phyloP scores from a whole-genome alignment of 2,329 filamentous ascomycete genomes.

The Ustulina deusta region DNA sequence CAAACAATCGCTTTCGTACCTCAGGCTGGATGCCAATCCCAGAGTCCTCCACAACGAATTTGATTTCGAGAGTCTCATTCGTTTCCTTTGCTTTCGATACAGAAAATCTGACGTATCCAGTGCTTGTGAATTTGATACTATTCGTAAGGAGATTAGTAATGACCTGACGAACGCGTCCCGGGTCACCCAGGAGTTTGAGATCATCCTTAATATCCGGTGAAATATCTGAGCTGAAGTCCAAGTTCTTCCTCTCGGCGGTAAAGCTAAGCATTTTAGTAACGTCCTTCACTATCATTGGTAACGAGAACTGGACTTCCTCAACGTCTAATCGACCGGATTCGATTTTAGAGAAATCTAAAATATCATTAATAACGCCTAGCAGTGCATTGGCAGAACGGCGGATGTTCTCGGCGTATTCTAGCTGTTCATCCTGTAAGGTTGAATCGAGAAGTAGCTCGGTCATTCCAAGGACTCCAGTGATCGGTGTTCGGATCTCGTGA shows the following conservation, averaged over 20 bases:
- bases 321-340: slow-evolving; percentile 5
- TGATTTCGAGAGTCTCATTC: neutral
- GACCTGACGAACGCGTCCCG: slow-evolving; percentile 6
- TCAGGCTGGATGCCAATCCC: slow-evolving; percentile 5
- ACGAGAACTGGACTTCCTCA: slow-evolving; percentile 2
- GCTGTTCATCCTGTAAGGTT: neutral
- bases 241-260: neutral
- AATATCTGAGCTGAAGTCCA: slow-evolving; percentile 2
- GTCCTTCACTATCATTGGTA: neutral
- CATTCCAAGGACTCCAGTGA: slow-evolving; percentile 8
- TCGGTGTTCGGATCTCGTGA: slow-evolving; percentile 13
- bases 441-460: slow-evolving; percentile 1
- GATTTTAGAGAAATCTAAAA: slow-evolving; percentile 11
- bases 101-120: neutral
- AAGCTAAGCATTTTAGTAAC: slow-evolving; percentile 5
- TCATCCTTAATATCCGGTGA: neutral
- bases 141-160: slow-evolving; percentile 4
- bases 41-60: slow-evolving; percentile 9
- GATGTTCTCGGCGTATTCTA: slow-evolving; percentile 8
- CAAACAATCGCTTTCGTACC: neutral
- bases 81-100: slow-evolving; percentile 2
- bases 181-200: neutral
- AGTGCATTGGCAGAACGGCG: neutral
- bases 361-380: slow-evolving; percentile 2
- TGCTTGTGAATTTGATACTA: slow-evolving; percentile 7